Evolutionary conservation across 2,329 filamentous ascomycete genomes (phyloP).

Genomic region (Fusarium armeniacum): DNA sequence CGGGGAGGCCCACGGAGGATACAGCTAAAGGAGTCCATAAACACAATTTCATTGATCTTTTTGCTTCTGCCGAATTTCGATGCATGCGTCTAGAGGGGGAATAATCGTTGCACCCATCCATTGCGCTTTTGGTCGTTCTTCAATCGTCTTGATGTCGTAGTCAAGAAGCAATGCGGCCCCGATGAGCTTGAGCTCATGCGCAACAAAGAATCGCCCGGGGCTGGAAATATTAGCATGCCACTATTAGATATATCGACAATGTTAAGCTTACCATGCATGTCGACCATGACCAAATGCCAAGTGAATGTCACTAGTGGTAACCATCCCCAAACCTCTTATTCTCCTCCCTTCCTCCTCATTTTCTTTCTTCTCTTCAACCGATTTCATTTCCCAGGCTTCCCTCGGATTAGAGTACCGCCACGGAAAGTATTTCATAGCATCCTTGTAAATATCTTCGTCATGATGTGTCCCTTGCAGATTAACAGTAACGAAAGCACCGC

Average conservation of each 20-base stretch:
- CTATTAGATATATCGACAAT: not conserved
- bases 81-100: constrained; percentile 47
- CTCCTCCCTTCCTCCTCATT: constrained; percentile 52
- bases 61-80: constrained; percentile 47
- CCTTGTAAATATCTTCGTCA: constrained; percentile 60
- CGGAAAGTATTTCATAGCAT: constrained; percentile 62
- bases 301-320: constrained; percentile 65
- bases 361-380: constrained; percentile 48
- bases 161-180: constrained; percentile 65
- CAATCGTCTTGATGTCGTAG: constrained; percentile 64
- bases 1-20: constrained; percentile 26
- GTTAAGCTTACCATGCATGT: constrained; percentile 60
- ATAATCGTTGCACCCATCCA: constrained; percentile 62
- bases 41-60: not conserved
- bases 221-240: constrained; percentile 42
- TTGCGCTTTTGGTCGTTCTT: constrained; percentile 56
- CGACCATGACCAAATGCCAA: constrained; percentile 70
- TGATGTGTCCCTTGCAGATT: constrained; percentile 62
- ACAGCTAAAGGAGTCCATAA: constrained; percentile 3
- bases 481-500: constrained; percentile 60
- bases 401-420: constrained; percentile 63
- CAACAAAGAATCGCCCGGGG: constrained; percentile 69
- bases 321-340: constrained; percentile 62
- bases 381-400: constrained; percentile 55
- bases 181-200: constrained; percentile 69